Percentiles rank a stretch among this genome's conserved stretches.
phyloP scores from a whole-genome alignment of 352 stramenopile genomes.

The Globisporangium nunn region DNA sequence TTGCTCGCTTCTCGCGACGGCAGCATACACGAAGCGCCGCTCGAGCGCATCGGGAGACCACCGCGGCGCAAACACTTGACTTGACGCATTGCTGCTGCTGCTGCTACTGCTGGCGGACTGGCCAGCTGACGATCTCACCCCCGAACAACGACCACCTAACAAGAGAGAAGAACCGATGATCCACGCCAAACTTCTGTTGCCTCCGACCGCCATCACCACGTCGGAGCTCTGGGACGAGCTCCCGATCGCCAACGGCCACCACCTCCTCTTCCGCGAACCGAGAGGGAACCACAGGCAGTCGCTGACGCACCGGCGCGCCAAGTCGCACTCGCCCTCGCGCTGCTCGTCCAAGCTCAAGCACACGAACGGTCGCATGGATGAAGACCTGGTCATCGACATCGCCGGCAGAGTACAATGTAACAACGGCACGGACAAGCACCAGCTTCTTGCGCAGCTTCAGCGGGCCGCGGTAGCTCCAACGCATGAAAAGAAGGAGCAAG shows the following conservation, averaged over 20 bases:
- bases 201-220: slow-evolving; percentile 2
- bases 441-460: slow-evolving; percentile 1
- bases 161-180: slow-evolving; percentile 1
- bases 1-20: too few relatives aligned
- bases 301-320: slow-evolving; percentile 8
- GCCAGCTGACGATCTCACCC: too few relatives aligned
- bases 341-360: slow-evolving; percentile 22
- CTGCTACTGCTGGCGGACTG: too few relatives aligned
- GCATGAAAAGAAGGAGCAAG: neutral
- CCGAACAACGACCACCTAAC: too few relatives aligned
- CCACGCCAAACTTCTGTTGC: neutral
- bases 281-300: slow-evolving; percentile 1
- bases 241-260: neutral
- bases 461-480: neutral
- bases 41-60: too few relatives aligned
- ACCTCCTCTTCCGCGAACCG: neutral
- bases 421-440: neutral
- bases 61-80: too few relatives aligned
- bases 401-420: neutral
- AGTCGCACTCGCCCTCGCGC: slow-evolving; percentile 19
- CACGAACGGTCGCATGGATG: slow-evolving; percentile 20
- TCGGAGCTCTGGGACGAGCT: slow-evolving; percentile 1
- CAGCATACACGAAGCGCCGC: too few relatives aligned
- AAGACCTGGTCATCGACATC: slow-evolving; percentile 6
- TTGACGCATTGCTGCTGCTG: too few relatives aligned